Evolutionary conservation across 768 basidiomycete genomes (phyloP), one percentile per base, ranked within the genome.

Genomic region (Rhizopogon sp.): DNA sequence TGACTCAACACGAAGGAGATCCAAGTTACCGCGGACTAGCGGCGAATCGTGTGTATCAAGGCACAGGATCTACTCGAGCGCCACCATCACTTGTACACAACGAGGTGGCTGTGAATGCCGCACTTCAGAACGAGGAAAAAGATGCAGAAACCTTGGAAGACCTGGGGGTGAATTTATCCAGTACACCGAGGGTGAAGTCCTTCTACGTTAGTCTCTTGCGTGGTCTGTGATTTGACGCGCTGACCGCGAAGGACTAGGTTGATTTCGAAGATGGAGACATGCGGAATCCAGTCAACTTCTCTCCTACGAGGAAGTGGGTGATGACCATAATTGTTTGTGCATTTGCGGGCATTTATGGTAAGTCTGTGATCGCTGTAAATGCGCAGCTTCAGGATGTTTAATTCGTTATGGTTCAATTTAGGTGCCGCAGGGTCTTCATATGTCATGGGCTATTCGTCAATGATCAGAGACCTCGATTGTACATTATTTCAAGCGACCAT

Each of bases 331-430:
- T 62, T 22, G 70, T 64, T 17, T 72, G 69, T 59, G 64, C 54
- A n/a, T 65, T 70, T 52, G 70, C 74, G 37, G 65, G 58, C 44
- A 57, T 73, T 49, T 52, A 66, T 43, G 66, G 73, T 66, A 60
- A 52, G 63, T 58, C 40, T 28, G 41, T 56, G 50, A 43, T 50
- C 39, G 16, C 35, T 13, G 31, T 33, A 8, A 8, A 33, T 10
- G 31, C 10, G 31, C 31, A 33, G 31, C 3, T 81, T 80, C 4
- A 86, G 87, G 85, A 74, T 70, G 6, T 60, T 52, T 22, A 73
- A 75, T 51, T 45, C 6, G 64, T 46, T 29, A 0, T 44, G 42
- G 41, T 54, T 39, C 6, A 22, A 37, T 33, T 33, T 33, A 81
- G 85, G 82, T 37, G 75, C 78, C 1, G 70, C 76, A 3, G 74